Base-by-base conservation (phyloP, 1,284 basidiomycete genomes). In the Fomitopsis betulina region DNA sequence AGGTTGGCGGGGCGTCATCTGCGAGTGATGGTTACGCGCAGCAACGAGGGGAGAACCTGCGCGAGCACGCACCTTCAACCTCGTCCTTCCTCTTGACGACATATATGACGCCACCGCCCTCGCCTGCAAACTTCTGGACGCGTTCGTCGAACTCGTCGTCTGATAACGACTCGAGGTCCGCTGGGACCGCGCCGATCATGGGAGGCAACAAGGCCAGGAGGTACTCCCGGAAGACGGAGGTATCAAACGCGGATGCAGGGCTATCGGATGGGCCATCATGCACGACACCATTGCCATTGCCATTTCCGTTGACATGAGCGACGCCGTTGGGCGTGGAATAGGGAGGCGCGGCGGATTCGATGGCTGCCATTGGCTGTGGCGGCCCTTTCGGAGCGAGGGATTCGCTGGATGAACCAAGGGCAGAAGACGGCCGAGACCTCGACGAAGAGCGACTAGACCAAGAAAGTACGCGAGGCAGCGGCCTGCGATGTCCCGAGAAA, bases 41-140 rank as follows among this genome's bases (percentile, higher is more conserved):
- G 30, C 21, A 58, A 9, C 35, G 32, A 30, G 49, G 17, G 33
- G 40, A 30, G 54, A 19, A 30, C 23, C 6, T 6, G n/a, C 5
- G 43, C 27, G 52, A 13, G 32, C n/a, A 65, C 80, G 65, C 65
- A 88, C 87, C 86, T 72, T 90, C 88, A 17, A 75, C 74, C 56
- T 90, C 89, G 53, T 88, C 85, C 70, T 78, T 86, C 63, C 79
- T 76, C 75, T 93, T 93, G 37, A 90, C 85, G 47, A 94, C 83
- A 72, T 94, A 94, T 54, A 93, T 75, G 49, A 86, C 86, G 17
- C 79, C 84, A 5, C 84, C 86, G 35, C 82, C 84, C 63, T 94
- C 92, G 8, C 77, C 76, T 21, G 88, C 87, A 73, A 93, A 94
- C 56, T 86, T 81, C 53, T 80, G 72, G 23, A 91, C 84, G 64